phyloP scores from a whole-genome alignment of 495 filamentous ascomycete genomes.

The Hypoxylon intermedium region DNA sequence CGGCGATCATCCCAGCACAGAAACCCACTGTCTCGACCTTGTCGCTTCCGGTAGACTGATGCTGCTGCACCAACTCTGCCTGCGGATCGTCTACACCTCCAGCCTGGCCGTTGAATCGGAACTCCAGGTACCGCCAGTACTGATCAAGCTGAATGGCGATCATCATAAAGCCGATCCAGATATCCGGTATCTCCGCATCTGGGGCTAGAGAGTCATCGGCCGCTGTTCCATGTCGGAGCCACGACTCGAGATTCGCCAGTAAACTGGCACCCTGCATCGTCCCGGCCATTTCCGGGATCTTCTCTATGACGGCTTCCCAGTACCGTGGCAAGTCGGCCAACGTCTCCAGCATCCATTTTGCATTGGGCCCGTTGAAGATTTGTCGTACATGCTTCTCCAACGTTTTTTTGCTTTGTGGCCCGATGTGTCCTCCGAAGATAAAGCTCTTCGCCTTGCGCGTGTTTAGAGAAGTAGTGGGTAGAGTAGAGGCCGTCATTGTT shows the following conservation, averaged over 20 bases:
- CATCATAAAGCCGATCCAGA: not conserved
- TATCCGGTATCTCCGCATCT: not conserved
- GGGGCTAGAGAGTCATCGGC: not conserved
- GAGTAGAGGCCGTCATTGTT: not conserved
- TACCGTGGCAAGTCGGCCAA: not conserved
- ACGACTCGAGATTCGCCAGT: not conserved
- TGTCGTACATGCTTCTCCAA: not conserved
- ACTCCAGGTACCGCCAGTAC: not conserved
- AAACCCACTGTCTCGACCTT: conserved; percentile 44
- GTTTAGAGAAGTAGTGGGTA: not conserved
- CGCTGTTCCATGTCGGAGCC: not conserved
- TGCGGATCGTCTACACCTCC: not conserved
- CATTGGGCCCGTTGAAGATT: not conserved
- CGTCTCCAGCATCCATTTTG: not conserved
- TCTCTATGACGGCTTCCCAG: not conserved
- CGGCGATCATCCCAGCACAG: conserved; percentile 53
- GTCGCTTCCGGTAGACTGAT: not conserved
- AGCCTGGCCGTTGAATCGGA: not conserved
- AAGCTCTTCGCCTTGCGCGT: not conserved
- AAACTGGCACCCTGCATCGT: not conserved
- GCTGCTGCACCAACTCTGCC: not conserved
- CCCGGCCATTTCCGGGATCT: not conserved
- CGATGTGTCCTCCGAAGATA: not conserved
- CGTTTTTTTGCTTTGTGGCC: not conserved
- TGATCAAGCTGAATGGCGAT: not conserved